These are phyloP conservation scores for Clausena lansium DNA, from an alignment of 345 rosid genomes.

Conservation along the genomic window DNA sequence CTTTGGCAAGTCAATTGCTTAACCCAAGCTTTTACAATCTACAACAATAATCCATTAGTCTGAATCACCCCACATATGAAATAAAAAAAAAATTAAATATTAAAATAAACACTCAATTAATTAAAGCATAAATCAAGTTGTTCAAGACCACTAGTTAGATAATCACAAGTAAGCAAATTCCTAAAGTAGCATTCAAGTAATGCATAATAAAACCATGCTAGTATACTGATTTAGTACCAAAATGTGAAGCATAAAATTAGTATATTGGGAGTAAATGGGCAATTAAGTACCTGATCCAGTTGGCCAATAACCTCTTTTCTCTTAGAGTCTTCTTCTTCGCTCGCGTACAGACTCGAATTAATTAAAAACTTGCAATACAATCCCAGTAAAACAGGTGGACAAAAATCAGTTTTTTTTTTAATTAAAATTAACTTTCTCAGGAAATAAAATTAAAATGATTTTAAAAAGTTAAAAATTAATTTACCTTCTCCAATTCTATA, in stretches of 20 bases:
- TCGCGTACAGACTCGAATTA: conserved; percentile 71
- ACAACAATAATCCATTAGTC: conserved; percentile 4
- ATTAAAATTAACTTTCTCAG: not conserved
- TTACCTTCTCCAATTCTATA: conserved; percentile 64
- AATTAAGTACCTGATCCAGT: conserved; percentile 53
- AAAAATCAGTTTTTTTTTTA: not conserved
- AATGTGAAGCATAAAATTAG: not conserved
- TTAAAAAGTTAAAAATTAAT: not conserved
- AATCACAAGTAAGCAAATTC: not conserved
- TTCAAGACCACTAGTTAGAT: not conserved
- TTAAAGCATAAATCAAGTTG: not conserved
- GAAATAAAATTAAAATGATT: not conserved
- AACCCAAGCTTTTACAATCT: conserved; percentile 89
- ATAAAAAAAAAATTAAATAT: not conserved
- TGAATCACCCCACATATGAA: not conserved
- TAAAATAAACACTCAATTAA: too few species aligned
- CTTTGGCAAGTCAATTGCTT: conserved; percentile 63
- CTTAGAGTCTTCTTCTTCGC: conserved; percentile 68
- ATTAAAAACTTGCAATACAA: conserved; percentile 47
- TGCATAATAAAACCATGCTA: not conserved
- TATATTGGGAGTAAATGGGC: not conserved
- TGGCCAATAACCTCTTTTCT: conserved; percentile 68
- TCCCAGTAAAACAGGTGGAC: not conserved
- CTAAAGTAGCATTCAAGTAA: not conserved
- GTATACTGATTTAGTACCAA: not conserved